Percentiles rank a stretch among this genome's conserved stretches.
Evolutionary conservation across 2,329 filamentous ascomycete species (phyloP).

Genomic region (Chrysoporthe cubensis): DNA sequence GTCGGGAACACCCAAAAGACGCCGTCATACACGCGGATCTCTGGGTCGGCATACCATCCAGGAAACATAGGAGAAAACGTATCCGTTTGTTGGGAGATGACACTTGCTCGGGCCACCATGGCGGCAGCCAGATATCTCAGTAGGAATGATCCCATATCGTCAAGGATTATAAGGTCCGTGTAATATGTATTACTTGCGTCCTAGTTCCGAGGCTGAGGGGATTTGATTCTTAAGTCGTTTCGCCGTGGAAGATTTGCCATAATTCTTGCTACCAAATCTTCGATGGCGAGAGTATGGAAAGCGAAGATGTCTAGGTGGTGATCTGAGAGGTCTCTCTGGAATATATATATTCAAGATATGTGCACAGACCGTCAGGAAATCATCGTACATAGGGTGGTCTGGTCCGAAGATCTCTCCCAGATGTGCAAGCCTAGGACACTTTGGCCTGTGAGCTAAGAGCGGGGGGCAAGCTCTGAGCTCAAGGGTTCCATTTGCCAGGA

Average conservation of each 20-base stretch:
- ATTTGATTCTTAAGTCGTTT: background rate
- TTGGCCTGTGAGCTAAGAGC: background rate
- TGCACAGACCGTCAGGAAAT: background rate
- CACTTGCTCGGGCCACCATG: background rate
- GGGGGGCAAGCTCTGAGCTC: background rate
- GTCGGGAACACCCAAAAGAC: slow-evolving; percentile 55
- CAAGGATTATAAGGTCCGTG: no score
- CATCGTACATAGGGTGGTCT: background rate
- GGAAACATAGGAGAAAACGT: slow-evolving; percentile 5
- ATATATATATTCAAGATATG: no score
- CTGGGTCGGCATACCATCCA: slow-evolving; percentile 50
- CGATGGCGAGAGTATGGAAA: no score
- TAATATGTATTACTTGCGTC: background rate
- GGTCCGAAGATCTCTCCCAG: background rate
- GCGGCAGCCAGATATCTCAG: background rate
- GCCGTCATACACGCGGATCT: slow-evolving; percentile 49
- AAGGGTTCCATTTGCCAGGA: background rate
- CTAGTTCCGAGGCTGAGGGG: background rate
- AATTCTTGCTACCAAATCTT: no score
- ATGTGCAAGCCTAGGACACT: background rate
- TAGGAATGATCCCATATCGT: background rate
- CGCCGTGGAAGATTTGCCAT: no score
- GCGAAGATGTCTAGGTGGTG: no score
- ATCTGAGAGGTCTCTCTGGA: no score
- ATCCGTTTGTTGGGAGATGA: background rate